Evolutionary conservation across 2,329 filamentous ascomycete genomes (phyloP).

Genomic region (Phaeosphaeria sp.): DNA sequence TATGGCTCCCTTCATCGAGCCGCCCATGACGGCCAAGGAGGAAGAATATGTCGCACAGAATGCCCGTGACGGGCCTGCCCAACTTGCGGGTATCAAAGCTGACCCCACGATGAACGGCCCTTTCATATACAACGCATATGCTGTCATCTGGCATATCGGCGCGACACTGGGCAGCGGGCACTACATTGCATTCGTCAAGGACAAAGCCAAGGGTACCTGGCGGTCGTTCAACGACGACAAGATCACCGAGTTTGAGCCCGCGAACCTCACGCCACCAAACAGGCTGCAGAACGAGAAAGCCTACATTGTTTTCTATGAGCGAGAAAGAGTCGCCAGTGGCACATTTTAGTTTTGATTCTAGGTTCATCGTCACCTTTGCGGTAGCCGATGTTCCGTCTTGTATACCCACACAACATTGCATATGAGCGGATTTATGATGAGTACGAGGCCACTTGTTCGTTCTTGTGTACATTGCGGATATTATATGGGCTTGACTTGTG

Average conservation of each 20-base stretch:
- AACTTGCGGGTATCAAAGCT: slow-evolving; percentile 43
- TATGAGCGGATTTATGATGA: neutral
- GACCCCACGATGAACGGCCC: slow-evolving; percentile 59
- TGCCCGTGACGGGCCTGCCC: slow-evolving; percentile 30
- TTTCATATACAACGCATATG: slow-evolving; percentile 84
- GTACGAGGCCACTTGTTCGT: neutral
- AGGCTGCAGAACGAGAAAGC: slow-evolving; percentile 67
- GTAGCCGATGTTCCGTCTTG: neutral
- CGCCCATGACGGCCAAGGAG: slow-evolving; percentile 49
- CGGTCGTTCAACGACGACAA: slow-evolving; percentile 64
- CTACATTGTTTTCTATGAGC: slow-evolving; percentile 70
- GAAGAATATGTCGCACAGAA: slow-evolving; percentile 46
- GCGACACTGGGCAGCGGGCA: slow-evolving; percentile 73
- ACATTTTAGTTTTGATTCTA: slow-evolving; percentile 19
- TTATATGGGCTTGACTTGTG: neutral
- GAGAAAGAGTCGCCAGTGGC: slow-evolving; percentile 43
- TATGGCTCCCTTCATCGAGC: slow-evolving; percentile 66
- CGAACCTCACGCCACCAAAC: slow-evolving; percentile 55
- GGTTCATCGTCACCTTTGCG: neutral
- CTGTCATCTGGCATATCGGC: slow-evolving; percentile 79
- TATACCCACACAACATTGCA: slow-evolving; percentile 2
- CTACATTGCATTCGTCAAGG: slow-evolving; percentile 71
- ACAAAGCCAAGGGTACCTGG: slow-evolving; percentile 62
- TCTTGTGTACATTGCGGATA: neutral
- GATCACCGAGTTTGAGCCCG: slow-evolving; percentile 64